Percentiles rank a stretch among this genome's conserved stretches.
Conservation (phyloP, 352 stramenopile species). For the Globisporangium camurandrum region DNA sequence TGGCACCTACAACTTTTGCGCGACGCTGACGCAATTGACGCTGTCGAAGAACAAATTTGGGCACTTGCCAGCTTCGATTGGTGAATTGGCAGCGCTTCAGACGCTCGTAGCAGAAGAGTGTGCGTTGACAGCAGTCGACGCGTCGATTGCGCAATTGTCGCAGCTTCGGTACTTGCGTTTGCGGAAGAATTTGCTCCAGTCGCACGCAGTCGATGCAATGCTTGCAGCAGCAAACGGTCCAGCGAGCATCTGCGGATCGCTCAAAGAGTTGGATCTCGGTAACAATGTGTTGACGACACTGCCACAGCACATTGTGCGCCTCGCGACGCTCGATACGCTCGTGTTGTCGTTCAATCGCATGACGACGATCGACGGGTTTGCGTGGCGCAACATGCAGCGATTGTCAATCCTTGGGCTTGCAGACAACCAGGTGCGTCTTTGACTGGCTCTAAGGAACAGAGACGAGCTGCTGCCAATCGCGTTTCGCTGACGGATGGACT, state of each 20-base stretch:
- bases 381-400: slow-evolving; percentile 48
- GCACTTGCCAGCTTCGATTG: slow-evolving; percentile 34
- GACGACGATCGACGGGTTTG: slow-evolving; percentile 37
- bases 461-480: background rate
- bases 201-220: slow-evolving; percentile 34
- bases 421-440: slow-evolving; percentile 49
- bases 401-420: slow-evolving; percentile 57
- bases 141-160: slow-evolving; percentile 39
- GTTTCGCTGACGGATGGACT: background rate
- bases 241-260: slow-evolving; percentile 25
- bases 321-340: slow-evolving; percentile 55
- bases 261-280: slow-evolving; percentile 69
- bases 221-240: slow-evolving; percentile 16
- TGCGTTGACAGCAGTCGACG: slow-evolving; percentile 38
- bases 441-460: background rate
- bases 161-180: slow-evolving; percentile 53
- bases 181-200: slow-evolving; percentile 71
- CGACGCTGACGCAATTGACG: slow-evolving; percentile 54
- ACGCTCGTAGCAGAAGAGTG: slow-evolving; percentile 71
- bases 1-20: slow-evolving; percentile 42
- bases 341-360: slow-evolving; percentile 68
- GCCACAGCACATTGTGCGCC: slow-evolving; percentile 27
- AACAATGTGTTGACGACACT: slow-evolving; percentile 58
- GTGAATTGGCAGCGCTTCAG: slow-evolving; percentile 41
- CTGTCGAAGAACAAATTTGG: slow-evolving; percentile 65